Conservation (phyloP, 106 monocot genomes). For the Platanthera zijinensis region DNA sequence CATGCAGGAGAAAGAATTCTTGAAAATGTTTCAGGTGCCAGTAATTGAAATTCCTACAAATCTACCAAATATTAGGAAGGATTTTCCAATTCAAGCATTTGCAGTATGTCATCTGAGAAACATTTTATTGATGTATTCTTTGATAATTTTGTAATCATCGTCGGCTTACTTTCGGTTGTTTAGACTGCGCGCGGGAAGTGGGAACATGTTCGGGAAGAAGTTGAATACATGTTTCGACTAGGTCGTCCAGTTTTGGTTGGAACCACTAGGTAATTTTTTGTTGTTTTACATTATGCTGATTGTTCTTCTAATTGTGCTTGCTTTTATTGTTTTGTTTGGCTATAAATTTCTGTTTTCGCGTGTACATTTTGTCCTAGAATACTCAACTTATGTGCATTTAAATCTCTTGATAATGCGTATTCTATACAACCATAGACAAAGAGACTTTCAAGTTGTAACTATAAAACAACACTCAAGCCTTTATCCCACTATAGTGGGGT, state of each 20-base stretch:
- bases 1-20: slow-evolving; percentile 90
- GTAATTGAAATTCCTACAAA: slow-evolving; percentile 98
- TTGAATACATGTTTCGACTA: slow-evolving; percentile 74
- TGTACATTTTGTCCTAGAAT: neutral
- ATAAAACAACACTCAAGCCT: too few species aligned
- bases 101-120: slow-evolving; percentile 47
- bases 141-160: neutral
- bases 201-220: slow-evolving; percentile 82
- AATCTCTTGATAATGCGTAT: neutral
- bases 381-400: neutral
- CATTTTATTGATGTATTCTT: slow-evolving; percentile 5
- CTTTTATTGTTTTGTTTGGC: neutral
- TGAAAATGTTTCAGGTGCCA: slow-evolving; percentile 98
- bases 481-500: too few species aligned
- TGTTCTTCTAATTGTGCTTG: neutral
- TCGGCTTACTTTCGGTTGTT: slow-evolving; percentile 10
- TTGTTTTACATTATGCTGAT: neutral
- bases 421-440: neutral
- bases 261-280: slow-evolving; percentile 74
- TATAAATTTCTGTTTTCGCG: neutral
- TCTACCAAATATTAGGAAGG: slow-evolving; percentile 80
- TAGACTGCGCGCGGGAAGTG: slow-evolving; percentile 95
- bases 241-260: slow-evolving; percentile 98
- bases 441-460: neutral
- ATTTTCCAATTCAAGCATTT: slow-evolving; percentile 98